Base-by-base conservation (phyloP, 2,329 filamentous ascomycete genomes). In the Fusarium clavum region DNA sequence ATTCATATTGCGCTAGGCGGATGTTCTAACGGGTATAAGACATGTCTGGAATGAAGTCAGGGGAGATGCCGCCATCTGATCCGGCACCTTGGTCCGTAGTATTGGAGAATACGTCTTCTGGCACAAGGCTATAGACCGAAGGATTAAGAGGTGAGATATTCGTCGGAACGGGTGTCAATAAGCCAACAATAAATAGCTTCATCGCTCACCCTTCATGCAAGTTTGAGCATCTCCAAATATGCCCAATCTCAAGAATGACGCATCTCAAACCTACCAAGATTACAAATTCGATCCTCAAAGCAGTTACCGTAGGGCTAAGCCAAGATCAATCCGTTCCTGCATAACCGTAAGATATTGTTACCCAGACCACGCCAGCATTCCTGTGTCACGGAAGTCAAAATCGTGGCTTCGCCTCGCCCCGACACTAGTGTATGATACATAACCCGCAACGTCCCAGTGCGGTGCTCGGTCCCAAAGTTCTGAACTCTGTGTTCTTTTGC, bases 391-490 rank as follows among this genome's bases (percentile, higher is more conserved):
- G 20, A 29, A 41, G 18, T 27, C 24, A 52, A 27, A 43, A 18
- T 43, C 2, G 30, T 51, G 30, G 47, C 47, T 51, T 51, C 22
- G 7, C 29, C 11, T 40, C 4, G 6, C 11, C 22, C 8, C 10
- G 11, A 6, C 49, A n/a, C 24, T 29, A 52, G 48, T 38, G 5
- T 6, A 14, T 3, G 2, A 1, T 18, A 20, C 18, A 9, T 20
- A 53, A 43, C 2, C 7, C n/a, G 3, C 8, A 20, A 18, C 7
- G 7, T 34, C n/a, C 46, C 22, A 24, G 12, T 2, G 5, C 6
- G 4, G 9, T 9, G 10, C 14, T 49, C 13, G 7, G 3, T n/a
- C 16, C 8, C 4, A 5, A 11, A 1, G 13, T 2, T 20, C 9
- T 5, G 11, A 14, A 18, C 5, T 1, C 18, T 14, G 30, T 25